Base-by-base conservation (phyloP, 176 grass and related monocot genomes). In the Eragrostis curvula region DNA sequence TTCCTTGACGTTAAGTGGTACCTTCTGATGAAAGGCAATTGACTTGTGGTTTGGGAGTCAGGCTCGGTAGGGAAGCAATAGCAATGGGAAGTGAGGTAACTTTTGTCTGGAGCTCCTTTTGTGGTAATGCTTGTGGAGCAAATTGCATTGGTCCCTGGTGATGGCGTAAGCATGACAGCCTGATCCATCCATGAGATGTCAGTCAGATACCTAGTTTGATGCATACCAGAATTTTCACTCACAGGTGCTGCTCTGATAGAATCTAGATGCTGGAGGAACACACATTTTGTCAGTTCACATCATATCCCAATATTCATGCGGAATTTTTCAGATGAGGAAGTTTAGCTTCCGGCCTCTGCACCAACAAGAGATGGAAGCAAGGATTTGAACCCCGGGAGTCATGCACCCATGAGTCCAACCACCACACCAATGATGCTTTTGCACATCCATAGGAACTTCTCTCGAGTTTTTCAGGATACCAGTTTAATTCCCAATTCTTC, bases 1-100 rank as follows among this genome's bases (percentile, higher is more conserved):
- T 23, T 83, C 32, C 3, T 82, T 86, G 84, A 86, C 88, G 17
- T 60, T 61, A 71, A 42, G 78, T 65, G 43, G 84, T 86, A 86
- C 84, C 73, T 86, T 86, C 84, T 86, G 88, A 86, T 86, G 42
- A 82, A 86, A 90, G 79, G 42, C 16, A 51, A 50, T 79, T 70
- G 67, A 64, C 67, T 80, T 75, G 81, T 60, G 56, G 25, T 56
- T 60, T 42, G 36, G 14, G 49, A 49, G 43, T 64, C 75, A 59
- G 79, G 41, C 67, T 52, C 73, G 78, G 83, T 85, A 65, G 88
- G 83, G 83, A 82, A 63, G 13, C 47, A 49, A 50, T 77, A 29
- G 59, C 74, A 74, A 69, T 83, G 88, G 74, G 68, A 67, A 63
- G 55, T 43, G 43, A 57, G 78, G 60, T 40, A 74, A 79, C 88